Evolutionary conservation across 2,329 filamentous ascomycete species (phyloP).

Genomic region (Beauveria sp.): DNA sequence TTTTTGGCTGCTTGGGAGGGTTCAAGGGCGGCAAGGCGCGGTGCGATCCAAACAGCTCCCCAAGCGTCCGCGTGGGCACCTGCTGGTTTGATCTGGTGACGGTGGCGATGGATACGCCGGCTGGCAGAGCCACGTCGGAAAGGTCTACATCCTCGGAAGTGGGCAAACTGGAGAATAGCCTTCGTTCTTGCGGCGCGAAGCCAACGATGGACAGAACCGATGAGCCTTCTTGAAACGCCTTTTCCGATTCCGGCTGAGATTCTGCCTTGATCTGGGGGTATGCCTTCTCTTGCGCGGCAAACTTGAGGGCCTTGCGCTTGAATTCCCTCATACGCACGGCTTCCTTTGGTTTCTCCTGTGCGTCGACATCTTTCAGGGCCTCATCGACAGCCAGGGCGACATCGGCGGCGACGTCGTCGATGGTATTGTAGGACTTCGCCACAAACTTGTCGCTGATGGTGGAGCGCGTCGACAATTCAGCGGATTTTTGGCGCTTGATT

Average conservation of each 20-base stretch:
- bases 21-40: slow-evolving; percentile 57
- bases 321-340: slow-evolving; percentile 46
- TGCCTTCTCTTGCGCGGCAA: slow-evolving; percentile 54
- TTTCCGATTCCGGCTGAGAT: slow-evolving; percentile 30
- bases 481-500: slow-evolving; percentile 53
- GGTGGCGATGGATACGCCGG: slow-evolving; percentile 52
- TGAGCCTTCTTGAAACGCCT: slow-evolving; percentile 35
- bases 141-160: slow-evolving; percentile 23
- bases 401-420: slow-evolving; percentile 59
- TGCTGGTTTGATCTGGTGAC: slow-evolving; percentile 26
- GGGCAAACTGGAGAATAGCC: slow-evolving; percentile 79
- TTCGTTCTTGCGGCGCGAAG: slow-evolving; percentile 63
- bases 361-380: slow-evolving; percentile 40
- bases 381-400: slow-evolving; percentile 40
- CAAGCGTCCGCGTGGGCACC: slow-evolving; percentile 56
- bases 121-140: slow-evolving; percentile 52
- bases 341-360: slow-evolving; percentile 24
- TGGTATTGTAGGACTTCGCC: slow-evolving; percentile 44
- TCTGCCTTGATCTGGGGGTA: slow-evolving; percentile 36
- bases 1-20: slow-evolving; percentile 64
- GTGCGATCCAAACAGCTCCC: slow-evolving; percentile 65
- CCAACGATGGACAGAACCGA: slow-evolving; percentile 70
- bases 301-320: slow-evolving; percentile 52
- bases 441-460: slow-evolving; percentile 48
- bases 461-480: slow-evolving; percentile 29